A percentile compares a stretch with the other conserved stretches of the same genome.
phyloP scores from a whole-genome alignment of 352 stramenopile genomes.

The Pythium pyrilobum region DNA sequence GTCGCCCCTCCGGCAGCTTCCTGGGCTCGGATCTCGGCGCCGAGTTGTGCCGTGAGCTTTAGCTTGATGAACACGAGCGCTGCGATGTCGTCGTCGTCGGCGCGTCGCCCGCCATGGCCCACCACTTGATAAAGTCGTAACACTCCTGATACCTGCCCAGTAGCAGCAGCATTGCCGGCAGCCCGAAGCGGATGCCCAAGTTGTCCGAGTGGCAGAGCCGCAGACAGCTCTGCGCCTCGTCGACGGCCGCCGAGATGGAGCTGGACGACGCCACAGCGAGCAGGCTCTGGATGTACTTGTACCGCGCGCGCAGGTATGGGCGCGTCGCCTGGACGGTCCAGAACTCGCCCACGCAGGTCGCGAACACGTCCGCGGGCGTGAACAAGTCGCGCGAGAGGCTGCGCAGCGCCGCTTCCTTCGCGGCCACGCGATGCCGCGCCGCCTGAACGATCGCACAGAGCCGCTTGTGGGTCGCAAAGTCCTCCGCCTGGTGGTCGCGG shows the following conservation, averaged over 20 bases:
- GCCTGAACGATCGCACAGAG: no score
- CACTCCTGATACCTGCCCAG: conserved; percentile 1
- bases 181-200: conserved; percentile 4
- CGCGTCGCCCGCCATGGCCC: not conserved
- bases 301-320: conserved; percentile 9
- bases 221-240: conserved; percentile 3
- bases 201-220: conserved; percentile 7
- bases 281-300: not conserved
- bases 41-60: no score
- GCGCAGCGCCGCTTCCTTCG: not conserved
- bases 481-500: conserved; percentile 4
- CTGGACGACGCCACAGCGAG: not conserved
- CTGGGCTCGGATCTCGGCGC: no score
- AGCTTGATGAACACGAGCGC: not conserved
- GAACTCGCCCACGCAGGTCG: conserved; percentile 1
- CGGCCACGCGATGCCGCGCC: no score
- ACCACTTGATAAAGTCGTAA: conserved; percentile 14
- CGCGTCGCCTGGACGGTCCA: conserved; percentile 3
- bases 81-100: not conserved
- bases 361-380: conserved; percentile 3
- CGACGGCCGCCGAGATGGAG: not conserved
- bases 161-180: not conserved
- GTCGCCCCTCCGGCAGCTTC: no score
- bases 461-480: conserved; percentile 7
- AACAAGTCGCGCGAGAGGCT: not conserved